Evolutionary conservation across 352 stramenopile species (phyloP), one percentile per base, ranked within the genome.

Genomic region (Globisporangium okanoganense): DNA sequence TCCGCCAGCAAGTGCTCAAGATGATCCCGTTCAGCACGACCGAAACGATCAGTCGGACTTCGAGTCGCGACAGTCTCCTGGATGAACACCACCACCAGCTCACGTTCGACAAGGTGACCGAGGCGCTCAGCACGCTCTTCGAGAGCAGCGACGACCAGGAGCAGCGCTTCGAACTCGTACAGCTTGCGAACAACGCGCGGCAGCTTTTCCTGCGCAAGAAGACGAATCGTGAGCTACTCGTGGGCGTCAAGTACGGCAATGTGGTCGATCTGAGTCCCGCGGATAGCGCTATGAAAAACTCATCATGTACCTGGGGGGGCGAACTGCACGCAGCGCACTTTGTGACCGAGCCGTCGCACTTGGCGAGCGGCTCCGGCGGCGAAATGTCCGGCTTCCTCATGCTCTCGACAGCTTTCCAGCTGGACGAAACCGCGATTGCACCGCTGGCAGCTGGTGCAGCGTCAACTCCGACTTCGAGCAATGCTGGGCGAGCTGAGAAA

Each of bases 361-460:
- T 87, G 33, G 73, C 71, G 20, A 65, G 53, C 5, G 67, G 62
- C 3, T 43, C 67, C 0, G 73, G 61, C 54, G 76, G 72, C 8
- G 77, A 90, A 29, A 90, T 91, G 82, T 76, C 67, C 36, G 85
- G 82, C 43, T 94, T 89, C 45, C 66, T 94, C 22, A 90, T 92
- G 79, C 66, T 91, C 20, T 82, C 80, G 2, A 70, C 76, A 10
- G 69, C 71, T 6, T 70, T 75, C 31, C 66, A 75, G 22, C 60
- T 87, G 2, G 74, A 88, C 41, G 72, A 87, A 38, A 72, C 79
- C 6, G 77, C 77, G 0, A 66, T 81, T 20, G 49, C 29, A 5
- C 52, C 57, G 13, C 40, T 68, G 5, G 33, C 16, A 18, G 8
- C 52, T 64, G 18, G 51, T 25, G 25, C 1, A 70, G 61, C n/a